Percentiles rank a stretch among this genome's conserved stretches.
phyloP scores from a whole-genome alignment of 805 yeast genomes.

The Lachancea sp. region DNA sequence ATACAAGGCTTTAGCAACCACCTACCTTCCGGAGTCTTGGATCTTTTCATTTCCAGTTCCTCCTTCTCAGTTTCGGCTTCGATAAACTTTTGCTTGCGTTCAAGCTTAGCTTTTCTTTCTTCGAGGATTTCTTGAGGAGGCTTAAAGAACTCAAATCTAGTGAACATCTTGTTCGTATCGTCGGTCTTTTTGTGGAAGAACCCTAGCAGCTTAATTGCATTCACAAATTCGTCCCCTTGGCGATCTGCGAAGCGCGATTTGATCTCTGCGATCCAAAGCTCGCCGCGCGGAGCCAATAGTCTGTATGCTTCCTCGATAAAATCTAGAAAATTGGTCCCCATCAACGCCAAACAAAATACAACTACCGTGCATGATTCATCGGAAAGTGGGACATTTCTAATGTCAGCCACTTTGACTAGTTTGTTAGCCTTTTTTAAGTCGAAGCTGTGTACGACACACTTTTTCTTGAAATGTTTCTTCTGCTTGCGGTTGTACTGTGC shows the following conservation, averaged over 20 bases:
- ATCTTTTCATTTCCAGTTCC: slow-evolving; percentile 49
- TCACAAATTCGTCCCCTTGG: slow-evolving; percentile 73
- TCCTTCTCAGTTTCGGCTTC: slow-evolving; percentile 64
- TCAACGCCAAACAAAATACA: slow-evolving; percentile 87
- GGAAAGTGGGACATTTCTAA: slow-evolving; percentile 77
- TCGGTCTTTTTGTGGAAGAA: slow-evolving; percentile 87
- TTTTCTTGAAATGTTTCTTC: slow-evolving; percentile 38
- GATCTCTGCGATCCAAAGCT: slow-evolving; percentile 95
- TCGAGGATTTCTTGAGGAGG: slow-evolving; percentile 65
- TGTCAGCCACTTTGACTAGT: slow-evolving; percentile 93
- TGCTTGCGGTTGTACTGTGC: slow-evolving; percentile 29
- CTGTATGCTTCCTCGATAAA: slow-evolving; percentile 87
- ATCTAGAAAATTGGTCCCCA: slow-evolving; percentile 96
- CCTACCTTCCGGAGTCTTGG: slow-evolving; percentile 61
- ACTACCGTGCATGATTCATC: slow-evolving; percentile 79
- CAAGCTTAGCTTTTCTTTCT: slow-evolving; percentile 55
- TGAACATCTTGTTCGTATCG: slow-evolving; percentile 84
- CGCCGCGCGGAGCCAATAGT: slow-evolving; percentile 83
- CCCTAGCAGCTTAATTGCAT: slow-evolving; percentile 69
- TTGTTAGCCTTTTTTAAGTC: slow-evolving; percentile 87
- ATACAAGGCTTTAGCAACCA: slow-evolving; percentile 95
- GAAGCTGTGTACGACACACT: slow-evolving; percentile 73
- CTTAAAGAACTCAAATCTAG: slow-evolving; percentile 88
- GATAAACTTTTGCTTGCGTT: slow-evolving; percentile 58
- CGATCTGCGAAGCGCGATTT: slow-evolving; percentile 81